Percentiles rank a stretch among this genome's conserved stretches.
These are phyloP conservation scores for Phytophthora pseudosyringae DNA, from an alignment of 352 stramenopile species.

Conservation along the genomic window DNA sequence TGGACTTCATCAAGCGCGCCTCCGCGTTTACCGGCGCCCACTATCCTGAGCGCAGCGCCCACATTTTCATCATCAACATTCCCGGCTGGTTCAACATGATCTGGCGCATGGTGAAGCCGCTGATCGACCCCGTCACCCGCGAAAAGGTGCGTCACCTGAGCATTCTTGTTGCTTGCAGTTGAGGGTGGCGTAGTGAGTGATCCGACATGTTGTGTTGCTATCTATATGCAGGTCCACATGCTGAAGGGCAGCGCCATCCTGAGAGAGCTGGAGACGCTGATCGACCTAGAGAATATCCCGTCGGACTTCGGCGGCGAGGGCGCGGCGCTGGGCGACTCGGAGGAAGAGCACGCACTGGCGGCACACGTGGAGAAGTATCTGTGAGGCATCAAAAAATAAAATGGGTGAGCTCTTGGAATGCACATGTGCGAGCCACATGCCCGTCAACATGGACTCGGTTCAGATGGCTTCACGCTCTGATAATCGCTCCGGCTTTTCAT, in stretches of 20 bases:
- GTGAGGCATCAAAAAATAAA: conserved; percentile 35
- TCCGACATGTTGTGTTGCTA: conserved; percentile 9
- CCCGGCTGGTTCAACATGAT: conserved; percentile 95
- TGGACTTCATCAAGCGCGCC: conserved; percentile 90
- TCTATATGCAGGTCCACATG: conserved; percentile 69
- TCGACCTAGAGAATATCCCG: conserved; percentile 73
- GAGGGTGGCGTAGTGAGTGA: not conserved
- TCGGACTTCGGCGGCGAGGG: conserved; percentile 76
- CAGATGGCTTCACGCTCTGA: conserved; percentile 5
- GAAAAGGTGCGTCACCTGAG: conserved; percentile 83
- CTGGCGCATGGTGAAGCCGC: conserved; percentile 93
- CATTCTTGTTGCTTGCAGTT: not conserved
- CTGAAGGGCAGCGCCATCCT: conserved; percentile 84
- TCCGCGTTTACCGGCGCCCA: conserved; percentile 91
- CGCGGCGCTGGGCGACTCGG: conserved; percentile 62
- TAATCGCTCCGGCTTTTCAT: conserved; percentile 1
- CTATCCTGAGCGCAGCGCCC: conserved; percentile 93
- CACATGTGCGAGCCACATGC: conserved; percentile 13
- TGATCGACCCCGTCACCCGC: conserved; percentile 94
- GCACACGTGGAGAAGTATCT: conserved; percentile 81
- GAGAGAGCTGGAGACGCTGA: conserved; percentile 71
- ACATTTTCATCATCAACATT: conserved; percentile 97
- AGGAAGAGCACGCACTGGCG: conserved; percentile 69
- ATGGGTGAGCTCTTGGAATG: conserved; percentile 12
- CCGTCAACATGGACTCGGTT: not conserved